Evolutionary conservation across 2,329 filamentous ascomycete species (phyloP), one percentile per base, ranked within the genome.

Genomic region (Penicillium sclerotigenum): DNA sequence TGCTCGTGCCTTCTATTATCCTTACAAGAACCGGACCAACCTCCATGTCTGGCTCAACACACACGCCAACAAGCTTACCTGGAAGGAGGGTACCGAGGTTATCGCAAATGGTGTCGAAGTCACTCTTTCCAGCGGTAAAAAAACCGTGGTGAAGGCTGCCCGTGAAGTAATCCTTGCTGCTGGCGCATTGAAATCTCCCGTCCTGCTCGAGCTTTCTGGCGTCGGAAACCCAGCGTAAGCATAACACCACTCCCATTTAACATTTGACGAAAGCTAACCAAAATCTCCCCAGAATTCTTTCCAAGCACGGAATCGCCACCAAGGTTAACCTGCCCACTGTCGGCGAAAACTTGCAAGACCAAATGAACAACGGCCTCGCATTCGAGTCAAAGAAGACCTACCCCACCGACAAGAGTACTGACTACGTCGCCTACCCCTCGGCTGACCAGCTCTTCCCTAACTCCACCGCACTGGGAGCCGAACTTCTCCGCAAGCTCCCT

Each of bases 101-200:
- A 61, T 48, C 5, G 67, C 67, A 14, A 59, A 56, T 28, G 72
- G 70, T 16, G 71, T 72, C 5, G 62, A 68, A 31, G 59, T 74
- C 11, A 70, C 62, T 6, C 33, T 52, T 20, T 46, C 50, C n/a
- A 64, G 70, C 54, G 66, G 68, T 33, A 65, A 52, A 5, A 58
- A 56, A 1, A 54, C 51, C 13, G 52, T 56, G 0, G 68, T 75
- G 13, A 74, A 63, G n/a, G 74, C 65, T 60, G 65, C 59, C 38
- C 69, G 69, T 47, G 85, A 87, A 61, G 78, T 87, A 10, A 79
- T 88, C 43, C 70, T 88, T 2, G 80, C 82, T 1, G 83, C 84
- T 0, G 86, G 86, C 0, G 79, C 80, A 22, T 71, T 82, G 47
- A 79, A 79, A 64, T 84, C 81, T 5, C 85, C 80, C 8, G 80